A percentile compares a stretch with the other conserved stretches of the same genome.
These are phyloP conservation scores for Casaregolazyma suthepensis DNA, from an alignment of 1,139 yeast genomes.

Conservation along the genomic window DNA sequence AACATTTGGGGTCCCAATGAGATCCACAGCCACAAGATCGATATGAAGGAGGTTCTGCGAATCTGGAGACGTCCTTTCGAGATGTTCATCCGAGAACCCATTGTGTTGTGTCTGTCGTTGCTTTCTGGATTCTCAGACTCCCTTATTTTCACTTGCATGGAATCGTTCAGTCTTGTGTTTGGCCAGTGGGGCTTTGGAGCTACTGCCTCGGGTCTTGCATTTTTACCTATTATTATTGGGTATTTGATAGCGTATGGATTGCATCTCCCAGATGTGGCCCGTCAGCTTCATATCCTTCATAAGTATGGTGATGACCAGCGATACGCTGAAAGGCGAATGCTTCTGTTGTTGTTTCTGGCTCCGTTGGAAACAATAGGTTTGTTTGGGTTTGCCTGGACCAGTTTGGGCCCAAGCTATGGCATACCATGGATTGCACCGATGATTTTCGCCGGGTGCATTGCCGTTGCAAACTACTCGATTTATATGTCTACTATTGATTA, in stretches of 20 bases:
- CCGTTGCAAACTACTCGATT: slow-evolving; percentile 50
- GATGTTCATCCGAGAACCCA: slow-evolving; percentile 50
- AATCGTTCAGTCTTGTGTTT: slow-evolving; percentile 46
- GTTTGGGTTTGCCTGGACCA: slow-evolving; percentile 59
- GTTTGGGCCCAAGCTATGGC: slow-evolving; percentile 40
- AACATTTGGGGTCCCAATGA: slow-evolving; percentile 48
- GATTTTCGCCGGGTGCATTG: slow-evolving; percentile 48
- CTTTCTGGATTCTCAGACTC: slow-evolving; percentile 61
- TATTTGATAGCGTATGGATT: slow-evolving; percentile 43
- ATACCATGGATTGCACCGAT: slow-evolving; percentile 50
- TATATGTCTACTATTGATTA: slow-evolving; percentile 46
- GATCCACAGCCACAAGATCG: slow-evolving; percentile 28
- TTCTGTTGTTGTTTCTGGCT: slow-evolving; percentile 40
- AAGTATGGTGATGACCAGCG: slow-evolving; percentile 41
- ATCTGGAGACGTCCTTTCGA: slow-evolving; percentile 47
- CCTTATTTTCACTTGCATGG: slow-evolving; percentile 52
- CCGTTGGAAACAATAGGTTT: slow-evolving; percentile 50
- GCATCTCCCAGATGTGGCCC: slow-evolving; percentile 35
- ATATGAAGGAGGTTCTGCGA: slow-evolving; percentile 11
- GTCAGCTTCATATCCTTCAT: slow-evolving; percentile 30
- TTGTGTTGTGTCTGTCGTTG: slow-evolving; percentile 52
- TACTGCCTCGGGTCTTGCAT: slow-evolving; percentile 53
- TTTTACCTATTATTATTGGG: slow-evolving; percentile 48
- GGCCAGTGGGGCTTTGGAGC: slow-evolving; percentile 40
- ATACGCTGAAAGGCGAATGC: slow-evolving; percentile 45